These are phyloP conservation scores for Alternaria hordeiaustralica DNA, from an alignment of 2,329 filamentous ascomycete species.

Conservation along the genomic window DNA sequence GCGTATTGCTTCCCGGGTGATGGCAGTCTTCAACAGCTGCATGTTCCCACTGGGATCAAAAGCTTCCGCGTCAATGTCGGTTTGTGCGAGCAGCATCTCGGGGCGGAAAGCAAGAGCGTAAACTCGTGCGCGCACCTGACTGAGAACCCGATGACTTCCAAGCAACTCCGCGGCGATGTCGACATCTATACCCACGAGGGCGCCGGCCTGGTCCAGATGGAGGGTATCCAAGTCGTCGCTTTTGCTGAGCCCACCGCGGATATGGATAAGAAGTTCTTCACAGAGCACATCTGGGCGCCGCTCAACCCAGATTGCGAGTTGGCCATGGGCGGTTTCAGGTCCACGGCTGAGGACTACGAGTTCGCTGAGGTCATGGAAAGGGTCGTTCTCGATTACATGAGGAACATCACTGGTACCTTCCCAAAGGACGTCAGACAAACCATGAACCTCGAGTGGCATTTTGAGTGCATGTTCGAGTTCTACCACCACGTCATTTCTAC, in stretches of 20 bases:
- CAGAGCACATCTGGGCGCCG: neutral
- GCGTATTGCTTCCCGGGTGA: neutral
- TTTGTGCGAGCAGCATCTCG: neutral
- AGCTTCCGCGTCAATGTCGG: constrained; percentile 25
- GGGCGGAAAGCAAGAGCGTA: neutral
- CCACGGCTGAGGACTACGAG: neutral
- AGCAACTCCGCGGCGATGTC: neutral
- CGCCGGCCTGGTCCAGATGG: neutral
- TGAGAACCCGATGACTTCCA: neutral
- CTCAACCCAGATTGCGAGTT: neutral
- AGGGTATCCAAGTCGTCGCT: neutral
- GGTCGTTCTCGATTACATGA: neutral
- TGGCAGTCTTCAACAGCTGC: neutral
- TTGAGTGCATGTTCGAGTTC: neutral
- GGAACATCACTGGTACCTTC: neutral
- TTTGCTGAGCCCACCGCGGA: neutral
- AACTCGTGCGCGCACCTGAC: neutral
- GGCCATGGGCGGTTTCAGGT: neutral
- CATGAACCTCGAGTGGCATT: neutral
- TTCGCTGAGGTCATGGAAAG: neutral
- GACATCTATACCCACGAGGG: neutral
- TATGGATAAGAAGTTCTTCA: neutral
- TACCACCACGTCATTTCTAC: neutral
- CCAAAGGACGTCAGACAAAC: neutral
- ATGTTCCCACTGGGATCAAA: constrained; percentile 21